A percentile compares a stretch with the other conserved stretches of the same genome.
These are phyloP conservation scores for Juglanconis sp. DNA, from an alignment of 2,329 filamentous ascomycete species.

Conservation along the genomic window DNA sequence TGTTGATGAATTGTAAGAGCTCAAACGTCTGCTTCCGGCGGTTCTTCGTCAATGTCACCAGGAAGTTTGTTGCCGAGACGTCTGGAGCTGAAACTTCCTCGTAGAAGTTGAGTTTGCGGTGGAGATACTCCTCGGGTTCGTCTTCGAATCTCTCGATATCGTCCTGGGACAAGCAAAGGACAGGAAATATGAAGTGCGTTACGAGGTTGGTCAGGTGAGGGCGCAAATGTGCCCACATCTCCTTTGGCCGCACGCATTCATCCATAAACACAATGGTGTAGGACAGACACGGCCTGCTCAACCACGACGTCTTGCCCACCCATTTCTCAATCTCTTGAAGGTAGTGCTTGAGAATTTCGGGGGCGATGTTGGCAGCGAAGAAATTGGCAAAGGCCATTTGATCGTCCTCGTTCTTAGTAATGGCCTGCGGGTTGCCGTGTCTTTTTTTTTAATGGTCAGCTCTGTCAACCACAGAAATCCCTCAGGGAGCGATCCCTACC, in stretches of 20 bases:
- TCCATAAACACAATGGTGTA: slow-evolving; percentile 94
- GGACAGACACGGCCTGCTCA: slow-evolving; percentile 89
- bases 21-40: slow-evolving; percentile 94
- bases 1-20: slow-evolving; percentile 91
- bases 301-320: slow-evolving; percentile 91
- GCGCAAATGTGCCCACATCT: slow-evolving; percentile 93
- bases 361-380: slow-evolving; percentile 87
- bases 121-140: slow-evolving; percentile 93
- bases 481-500: slow-evolving; percentile 48
- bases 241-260: slow-evolving; percentile 94
- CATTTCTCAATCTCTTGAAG: slow-evolving; percentile 94
- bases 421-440: slow-evolving; percentile 80
- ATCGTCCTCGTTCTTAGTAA: slow-evolving; percentile 68
- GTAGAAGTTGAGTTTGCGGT: slow-evolving; percentile 96
- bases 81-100: slow-evolving; percentile 95
- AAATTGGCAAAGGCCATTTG: slow-evolving; percentile 81
- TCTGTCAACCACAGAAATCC: not conserved
- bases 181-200: slow-evolving; percentile 91
- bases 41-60: slow-evolving; percentile 90
- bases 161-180: slow-evolving; percentile 87
- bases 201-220: slow-evolving; percentile 90
- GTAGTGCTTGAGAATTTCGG: slow-evolving; percentile 94
- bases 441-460: slow-evolving; percentile 47
- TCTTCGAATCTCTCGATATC: slow-evolving; percentile 92
- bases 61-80: slow-evolving; percentile 92